These are phyloP conservation scores for Selaginella moellendorffii DNA, from an alignment of 75 land plant genomes.

Conservation along the genomic window DNA sequence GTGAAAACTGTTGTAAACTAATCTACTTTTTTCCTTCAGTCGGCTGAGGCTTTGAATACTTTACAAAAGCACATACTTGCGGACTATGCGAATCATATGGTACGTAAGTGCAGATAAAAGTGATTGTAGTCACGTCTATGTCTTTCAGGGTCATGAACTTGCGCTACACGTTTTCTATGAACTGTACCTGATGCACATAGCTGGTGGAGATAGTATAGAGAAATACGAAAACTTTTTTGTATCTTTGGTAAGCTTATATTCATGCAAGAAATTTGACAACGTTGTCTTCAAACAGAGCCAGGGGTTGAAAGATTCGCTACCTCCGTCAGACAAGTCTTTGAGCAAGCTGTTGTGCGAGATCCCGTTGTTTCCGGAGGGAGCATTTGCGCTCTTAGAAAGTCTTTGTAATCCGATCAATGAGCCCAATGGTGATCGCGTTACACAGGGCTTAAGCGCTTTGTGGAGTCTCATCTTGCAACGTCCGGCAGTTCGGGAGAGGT, in stretches of 20 bases:
- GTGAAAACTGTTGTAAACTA: too few relatives aligned
- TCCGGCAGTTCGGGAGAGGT: conserved; percentile 58
- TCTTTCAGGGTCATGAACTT: conserved; percentile 90
- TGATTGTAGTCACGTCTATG: neutral
- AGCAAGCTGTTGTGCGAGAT: conserved; percentile 66
- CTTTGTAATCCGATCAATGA: conserved; percentile 35
- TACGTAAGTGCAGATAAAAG: conserved; percentile 9
- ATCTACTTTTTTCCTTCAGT: conserved; percentile 32
- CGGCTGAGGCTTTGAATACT: conserved; percentile 33
- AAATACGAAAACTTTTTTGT: conserved; percentile 67
- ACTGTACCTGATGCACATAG: conserved; percentile 43
- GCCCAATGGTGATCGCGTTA: conserved; percentile 63
- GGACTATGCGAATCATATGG: conserved; percentile 65
- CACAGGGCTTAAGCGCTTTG: conserved; percentile 77
- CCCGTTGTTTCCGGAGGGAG: conserved; percentile 55
- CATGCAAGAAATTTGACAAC: too few relatives aligned
- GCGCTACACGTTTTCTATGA: conserved; percentile 81
- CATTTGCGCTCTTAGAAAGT: conserved; percentile 48
- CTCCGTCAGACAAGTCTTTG: conserved; percentile 79
- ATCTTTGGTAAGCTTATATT: conserved; percentile 38
- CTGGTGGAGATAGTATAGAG: neutral
- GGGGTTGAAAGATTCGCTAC: conserved; percentile 62
- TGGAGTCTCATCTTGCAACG: conserved; percentile 83
- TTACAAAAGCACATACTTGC: conserved; percentile 45
- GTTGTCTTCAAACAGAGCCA: conserved; percentile 45